A percentile compares a stretch with the other conserved stretches of the same genome.
Evolutionary conservation across 2,329 filamentous ascomycete species (phyloP).

Genomic region (Diaporthe caulivora): DNA sequence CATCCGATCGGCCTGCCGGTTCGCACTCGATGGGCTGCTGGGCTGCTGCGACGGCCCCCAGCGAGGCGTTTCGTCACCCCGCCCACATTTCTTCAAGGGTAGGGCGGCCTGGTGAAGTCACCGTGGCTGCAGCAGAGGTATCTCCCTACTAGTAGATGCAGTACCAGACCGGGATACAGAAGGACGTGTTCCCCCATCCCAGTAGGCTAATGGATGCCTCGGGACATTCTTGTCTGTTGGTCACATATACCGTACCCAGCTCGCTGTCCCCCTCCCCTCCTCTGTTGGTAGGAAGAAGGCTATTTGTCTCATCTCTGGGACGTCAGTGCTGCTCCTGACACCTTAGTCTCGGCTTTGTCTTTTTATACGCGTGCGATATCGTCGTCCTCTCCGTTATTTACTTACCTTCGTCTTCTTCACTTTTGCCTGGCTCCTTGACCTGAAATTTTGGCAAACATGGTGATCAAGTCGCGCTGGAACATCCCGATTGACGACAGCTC

Average conservation of each 20-base stretch:
- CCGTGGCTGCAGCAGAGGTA: conserved; percentile 17
- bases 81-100: conserved; percentile 23
- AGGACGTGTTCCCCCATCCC: conserved; percentile 17
- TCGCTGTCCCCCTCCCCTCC: neutral
- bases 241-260: conserved; percentile 13
- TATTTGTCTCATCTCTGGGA: conserved; percentile 4
- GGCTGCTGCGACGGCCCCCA: conserved; percentile 14
- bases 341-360: neutral
- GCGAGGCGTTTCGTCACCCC: conserved; percentile 30
- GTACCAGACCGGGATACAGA: conserved; percentile 21
- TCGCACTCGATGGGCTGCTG: neutral
- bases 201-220: conserved; percentile 26
- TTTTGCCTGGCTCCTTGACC: neutral
- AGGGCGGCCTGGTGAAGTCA: conserved; percentile 18
- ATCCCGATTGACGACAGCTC: conserved; percentile 60
- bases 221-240: conserved; percentile 20
- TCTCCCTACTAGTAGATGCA: conserved; percentile 8
- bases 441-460: conserved; percentile 50
- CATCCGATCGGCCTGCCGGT: conserved; percentile 27
- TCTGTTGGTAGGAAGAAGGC: neutral
- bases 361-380: neutral
- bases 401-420: neutral
- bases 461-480: conserved; percentile 61
- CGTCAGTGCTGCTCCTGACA: conserved; percentile 17
- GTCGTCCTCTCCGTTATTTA: neutral